Evolutionary conservation across 1,284 basidiomycete species (phyloP), one percentile per base, ranked within the genome.

Genomic region (Golubevia sp.): DNA sequence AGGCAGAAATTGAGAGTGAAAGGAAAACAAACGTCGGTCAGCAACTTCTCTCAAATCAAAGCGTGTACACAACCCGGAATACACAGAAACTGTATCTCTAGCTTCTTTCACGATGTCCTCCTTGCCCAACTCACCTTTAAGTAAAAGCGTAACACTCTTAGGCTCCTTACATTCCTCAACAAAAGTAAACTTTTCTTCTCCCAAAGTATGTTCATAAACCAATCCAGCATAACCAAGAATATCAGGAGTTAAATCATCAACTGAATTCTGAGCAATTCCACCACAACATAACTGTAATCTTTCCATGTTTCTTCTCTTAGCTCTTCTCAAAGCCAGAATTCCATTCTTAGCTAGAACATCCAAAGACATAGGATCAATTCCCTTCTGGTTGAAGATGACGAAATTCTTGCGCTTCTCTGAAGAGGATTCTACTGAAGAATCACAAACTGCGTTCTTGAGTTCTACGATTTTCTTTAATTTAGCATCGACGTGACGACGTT

Each of bases 101-200:
- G n/a, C n/a, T n/a, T n/a, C n/a, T n/a, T n/a, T n/a, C n/a, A n/a
- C n/a, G n/a, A n/a, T n/a, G n/a, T n/a, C n/a, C n/a, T n/a, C n/a
- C n/a, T n/a, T n/a, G n/a, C n/a, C n/a, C n/a, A 49, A 66, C 84
- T 75, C 67, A 86, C 94, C 95, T 85, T 97, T 97, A 87, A 99
- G 93, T 67, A 99, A 88, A 62, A 99, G 88, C 5, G 97, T 99
- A 48, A 98, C 97, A 66, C 90, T 92, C 88, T 94, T 95, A n/a
- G 97, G 96, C 65, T 92, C 90, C 85, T 91, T 93, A 84, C 97
- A 94, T 69, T 99, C 93, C 85, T 99, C 97, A 55, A 99, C 88
- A 84, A 99, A 99, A 0, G 97, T 99, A 86, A 89, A 99, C 84
- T 99, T 99, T 84, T 99, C 97, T 85, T 99, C 97, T 71, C 97